Evolutionary conservation across 2,329 filamentous ascomycete species (phyloP), one percentile per base, ranked within the genome.

Genomic region (Claviceps sp.): DNA sequence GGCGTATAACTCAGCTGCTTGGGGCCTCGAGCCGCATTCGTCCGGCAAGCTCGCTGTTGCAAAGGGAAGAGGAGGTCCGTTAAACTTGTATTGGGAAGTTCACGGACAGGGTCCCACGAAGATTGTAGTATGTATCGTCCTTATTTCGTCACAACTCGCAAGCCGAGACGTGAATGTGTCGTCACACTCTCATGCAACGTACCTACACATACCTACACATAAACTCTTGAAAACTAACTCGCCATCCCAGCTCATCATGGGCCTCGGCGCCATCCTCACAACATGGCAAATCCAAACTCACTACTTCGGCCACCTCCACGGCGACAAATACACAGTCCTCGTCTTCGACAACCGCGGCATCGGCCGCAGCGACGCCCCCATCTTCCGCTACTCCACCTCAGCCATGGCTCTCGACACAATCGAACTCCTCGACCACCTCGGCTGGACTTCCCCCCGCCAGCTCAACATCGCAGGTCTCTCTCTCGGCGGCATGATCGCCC

Each of bases 401-500:
- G 85, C 87, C 59, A 94, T 95, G 89, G 89, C 89, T 22, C 78
- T 74, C 54, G 89, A 95, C 68, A 67, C 79, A 24, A 63, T 90
- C 57, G 87, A 93, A 60, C 70, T 93, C 18, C 65, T 79, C 30
- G 76, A 82, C 57, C 77, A 86, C 60, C 64, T 93, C 9, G 81
- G 80, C 56, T 94, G 87, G 86, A 81, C 63, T 8, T 63, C 54
- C 47, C 66, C 51, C 56, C 74, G 62, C 59, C 72, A 60, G 69
- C 74, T 71, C 64, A 82, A 95, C 69, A 65, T 94, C 50, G 73
- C 86, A 37, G 89, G 89, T 52, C 81, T 91, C 57, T 88, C 84
- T 54, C 86, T 95, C 77, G 89, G 89, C 56, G 89, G 89, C 61
- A 95, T 95, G 89, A 91, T 95, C 60, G 81, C 87, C 2, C 89